Conservation (phyloP, 257 asterid species). For the Misopates orontium region DNA sequence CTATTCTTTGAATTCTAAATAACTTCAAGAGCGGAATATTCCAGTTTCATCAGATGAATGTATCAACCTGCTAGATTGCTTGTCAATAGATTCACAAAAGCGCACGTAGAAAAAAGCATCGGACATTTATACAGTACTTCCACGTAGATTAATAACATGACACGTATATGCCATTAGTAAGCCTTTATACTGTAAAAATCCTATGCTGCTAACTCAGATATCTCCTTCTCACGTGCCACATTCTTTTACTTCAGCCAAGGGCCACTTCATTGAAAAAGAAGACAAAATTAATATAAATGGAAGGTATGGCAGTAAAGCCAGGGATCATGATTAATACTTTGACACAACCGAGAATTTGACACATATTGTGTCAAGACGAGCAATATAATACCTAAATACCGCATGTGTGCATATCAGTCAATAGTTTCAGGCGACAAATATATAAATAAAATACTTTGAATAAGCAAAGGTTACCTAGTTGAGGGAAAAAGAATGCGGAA, state of each 20-base stretch:
- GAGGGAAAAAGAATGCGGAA: too few relatives aligned
- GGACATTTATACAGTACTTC: neutral
- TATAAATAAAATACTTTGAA: too few relatives aligned
- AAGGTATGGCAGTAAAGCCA: too few relatives aligned
- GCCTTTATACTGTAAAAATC: neutral
- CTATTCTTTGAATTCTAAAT: neutral
- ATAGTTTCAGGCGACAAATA: too few relatives aligned
- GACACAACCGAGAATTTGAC: too few relatives aligned
- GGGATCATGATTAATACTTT: too few relatives aligned
- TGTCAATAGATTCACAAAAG: neutral
- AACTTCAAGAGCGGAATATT: neutral
- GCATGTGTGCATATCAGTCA: too few relatives aligned
- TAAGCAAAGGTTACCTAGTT: too few relatives aligned
- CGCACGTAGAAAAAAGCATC: neutral
- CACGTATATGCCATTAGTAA: neutral
- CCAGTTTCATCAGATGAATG: neutral
- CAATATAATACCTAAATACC: too few relatives aligned
- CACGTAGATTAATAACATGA: neutral
- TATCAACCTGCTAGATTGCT: neutral
- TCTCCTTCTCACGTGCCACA: neutral
- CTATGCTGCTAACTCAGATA: neutral
- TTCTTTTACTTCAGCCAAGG: neutral
- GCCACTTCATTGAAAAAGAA: neutral
- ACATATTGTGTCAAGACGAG: too few relatives aligned
- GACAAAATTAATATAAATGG: neutral